A percentile compares a stretch with the other conserved stretches of the same genome.
Evolutionary conservation across 352 stramenopile species (phyloP).

Genomic region (Pythium phragmitis): DNA sequence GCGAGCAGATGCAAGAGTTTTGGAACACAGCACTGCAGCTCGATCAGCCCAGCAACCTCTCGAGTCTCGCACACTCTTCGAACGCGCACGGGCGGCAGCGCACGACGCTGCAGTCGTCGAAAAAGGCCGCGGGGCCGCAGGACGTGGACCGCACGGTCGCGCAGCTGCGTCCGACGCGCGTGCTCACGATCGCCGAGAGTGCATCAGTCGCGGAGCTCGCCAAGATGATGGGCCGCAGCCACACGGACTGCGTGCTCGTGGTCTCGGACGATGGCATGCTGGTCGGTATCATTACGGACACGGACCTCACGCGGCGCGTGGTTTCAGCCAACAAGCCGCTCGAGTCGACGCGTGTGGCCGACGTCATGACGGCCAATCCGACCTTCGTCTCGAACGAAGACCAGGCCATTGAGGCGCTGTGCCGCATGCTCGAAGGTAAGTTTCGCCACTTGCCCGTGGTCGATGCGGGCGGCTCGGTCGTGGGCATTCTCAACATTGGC

Average conservation of each 20-base stretch:
- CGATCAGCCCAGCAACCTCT: constrained; percentile 58
- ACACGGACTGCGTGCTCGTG: constrained; percentile 93
- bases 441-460: constrained; percentile 87
- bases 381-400: constrained; percentile 85
- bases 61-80: constrained; percentile 14
- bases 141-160: constrained; percentile 79
- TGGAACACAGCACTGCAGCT: constrained; percentile 86
- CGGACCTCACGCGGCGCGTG: constrained; percentile 79
- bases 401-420: constrained; percentile 82
- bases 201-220: constrained; percentile 86
- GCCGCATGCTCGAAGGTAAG: constrained; percentile 84
- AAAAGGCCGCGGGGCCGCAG: constrained; percentile 44
- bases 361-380: constrained; percentile 85
- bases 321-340: constrained; percentile 78
- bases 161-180: constrained; percentile 81
- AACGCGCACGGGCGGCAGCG: constrained; percentile 35
- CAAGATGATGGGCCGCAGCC: constrained; percentile 87
- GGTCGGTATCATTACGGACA: constrained; percentile 95
- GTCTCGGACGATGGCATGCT: constrained; percentile 87
- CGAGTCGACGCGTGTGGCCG: constrained; percentile 62
- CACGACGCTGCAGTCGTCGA: constrained; percentile 51
- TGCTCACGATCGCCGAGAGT: constrained; percentile 85
- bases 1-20: constrained; percentile 89
- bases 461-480: constrained; percentile 80
- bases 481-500: constrained; percentile 97